These are phyloP conservation scores for Phytophthora podocarpi DNA, from an alignment of 352 stramenopile genomes.

Conservation along the genomic window DNA sequence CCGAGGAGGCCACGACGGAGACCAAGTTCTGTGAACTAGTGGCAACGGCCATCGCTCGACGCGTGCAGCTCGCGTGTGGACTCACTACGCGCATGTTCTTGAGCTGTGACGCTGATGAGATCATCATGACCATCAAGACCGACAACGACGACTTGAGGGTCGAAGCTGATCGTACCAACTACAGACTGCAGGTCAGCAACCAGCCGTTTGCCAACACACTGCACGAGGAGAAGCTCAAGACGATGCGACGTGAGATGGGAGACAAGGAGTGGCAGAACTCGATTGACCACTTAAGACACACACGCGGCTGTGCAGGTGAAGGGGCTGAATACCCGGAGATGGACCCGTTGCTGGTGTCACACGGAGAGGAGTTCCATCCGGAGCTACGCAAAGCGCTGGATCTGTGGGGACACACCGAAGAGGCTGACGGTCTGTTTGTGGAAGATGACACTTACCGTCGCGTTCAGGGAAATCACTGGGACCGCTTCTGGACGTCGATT, in stretches of 20 bases:
- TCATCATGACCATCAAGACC: slow-evolving; percentile 83
- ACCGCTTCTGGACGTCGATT: slow-evolving; percentile 59
- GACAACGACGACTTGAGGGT: slow-evolving; percentile 78
- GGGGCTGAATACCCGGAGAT: slow-evolving; percentile 61
- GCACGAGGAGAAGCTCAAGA: slow-evolving; percentile 59
- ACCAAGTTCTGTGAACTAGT: slow-evolving; percentile 72
- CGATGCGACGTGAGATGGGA: slow-evolving; percentile 57
- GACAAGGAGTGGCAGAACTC: slow-evolving; percentile 53
- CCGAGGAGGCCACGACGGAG: slow-evolving; percentile 50
- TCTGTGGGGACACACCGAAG: slow-evolving; percentile 78
- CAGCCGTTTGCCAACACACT: slow-evolving; percentile 63
- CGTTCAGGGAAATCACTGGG: slow-evolving; percentile 22
- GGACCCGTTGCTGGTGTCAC: slow-evolving; percentile 71
- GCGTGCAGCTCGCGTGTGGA: slow-evolving; percentile 77
- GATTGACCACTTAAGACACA: slow-evolving; percentile 61
- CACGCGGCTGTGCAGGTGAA: slow-evolving; percentile 43
- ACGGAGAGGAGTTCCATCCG: slow-evolving; percentile 69
- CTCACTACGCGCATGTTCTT: slow-evolving; percentile 83
- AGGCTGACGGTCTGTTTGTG: slow-evolving; percentile 66
- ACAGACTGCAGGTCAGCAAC: slow-evolving; percentile 78
- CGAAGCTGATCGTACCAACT: slow-evolving; percentile 75
- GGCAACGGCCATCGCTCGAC: slow-evolving; percentile 60
- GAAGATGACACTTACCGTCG: slow-evolving; percentile 50
- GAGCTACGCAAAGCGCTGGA: slow-evolving; percentile 56
- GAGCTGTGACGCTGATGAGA: slow-evolving; percentile 76